phyloP scores from a whole-genome alignment of 495 filamentous ascomycete genomes.

The Penicillium mononematosum region DNA sequence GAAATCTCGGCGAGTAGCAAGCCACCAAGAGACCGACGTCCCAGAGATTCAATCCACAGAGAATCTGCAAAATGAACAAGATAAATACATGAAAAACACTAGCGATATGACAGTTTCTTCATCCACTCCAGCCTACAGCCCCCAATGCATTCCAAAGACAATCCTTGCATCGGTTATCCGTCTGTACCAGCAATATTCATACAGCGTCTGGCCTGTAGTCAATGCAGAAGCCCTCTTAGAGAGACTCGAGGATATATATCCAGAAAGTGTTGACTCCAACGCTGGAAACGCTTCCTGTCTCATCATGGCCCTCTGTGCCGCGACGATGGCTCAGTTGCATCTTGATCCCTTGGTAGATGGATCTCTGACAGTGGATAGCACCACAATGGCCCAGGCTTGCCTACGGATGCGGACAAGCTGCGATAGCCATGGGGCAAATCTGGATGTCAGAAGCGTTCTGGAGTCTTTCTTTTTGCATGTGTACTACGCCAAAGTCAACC shows the following conservation, averaged over 20 bases:
- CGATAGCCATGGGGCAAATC: constrained; percentile 11
- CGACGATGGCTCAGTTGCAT: constrained; percentile 37
- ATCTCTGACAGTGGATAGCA: constrained; percentile 15
- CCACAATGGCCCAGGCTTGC: constrained; percentile 25
- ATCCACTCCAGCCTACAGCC: background rate
- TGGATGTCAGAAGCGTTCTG: constrained; percentile 24
- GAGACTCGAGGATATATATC: constrained; percentile 19
- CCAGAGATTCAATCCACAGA: background rate
- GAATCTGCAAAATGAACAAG: background rate
- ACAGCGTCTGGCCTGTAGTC: constrained; percentile 36
- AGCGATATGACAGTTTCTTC: background rate
- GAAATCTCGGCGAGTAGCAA: constrained; percentile 22
- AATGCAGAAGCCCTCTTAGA: constrained; percentile 21
- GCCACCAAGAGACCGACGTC: background rate
- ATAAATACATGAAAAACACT: background rate
- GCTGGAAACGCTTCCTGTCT: constrained; percentile 20
- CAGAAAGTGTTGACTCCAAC: background rate
- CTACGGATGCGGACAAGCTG: constrained; percentile 22
- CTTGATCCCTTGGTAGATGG: constrained; percentile 20
- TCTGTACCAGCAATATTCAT: constrained; percentile 29
- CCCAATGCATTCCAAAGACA: constrained; percentile 12
- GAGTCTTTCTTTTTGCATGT: constrained; percentile 38
- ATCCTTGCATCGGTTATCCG: constrained; percentile 19
- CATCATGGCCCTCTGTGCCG: constrained; percentile 31
- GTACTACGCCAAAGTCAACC: constrained; percentile 36